phyloP scores from a whole-genome alignment of 2,329 filamentous ascomycete species.

The Arthrobotrys iridis region DNA sequence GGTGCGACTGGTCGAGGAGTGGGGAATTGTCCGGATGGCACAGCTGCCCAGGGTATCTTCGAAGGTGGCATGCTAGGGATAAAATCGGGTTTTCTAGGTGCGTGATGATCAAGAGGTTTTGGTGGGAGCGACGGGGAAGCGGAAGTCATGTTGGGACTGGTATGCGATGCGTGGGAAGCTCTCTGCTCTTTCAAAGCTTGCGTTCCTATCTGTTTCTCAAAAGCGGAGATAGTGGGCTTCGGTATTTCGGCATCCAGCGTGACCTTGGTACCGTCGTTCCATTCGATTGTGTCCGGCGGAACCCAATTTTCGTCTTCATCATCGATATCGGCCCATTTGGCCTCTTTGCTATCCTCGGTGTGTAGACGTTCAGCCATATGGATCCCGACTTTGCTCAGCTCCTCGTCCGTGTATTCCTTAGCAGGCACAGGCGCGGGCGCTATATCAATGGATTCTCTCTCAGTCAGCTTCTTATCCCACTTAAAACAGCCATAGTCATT shows the following conservation, averaged over 20 bases:
- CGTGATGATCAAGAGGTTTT: constrained; percentile 38
- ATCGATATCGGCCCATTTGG: constrained; percentile 90
- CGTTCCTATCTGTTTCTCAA: constrained; percentile 51
- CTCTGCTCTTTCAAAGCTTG: constrained; percentile 54
- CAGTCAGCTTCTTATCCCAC: background rate
- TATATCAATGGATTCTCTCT: constrained; percentile 35
- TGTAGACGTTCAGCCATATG: constrained; percentile 82
- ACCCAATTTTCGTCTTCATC: constrained; percentile 90
- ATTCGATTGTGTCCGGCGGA: constrained; percentile 79
- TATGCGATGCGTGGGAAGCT: constrained; percentile 57
- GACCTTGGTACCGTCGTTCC: constrained; percentile 87
- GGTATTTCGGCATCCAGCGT: constrained; percentile 74
- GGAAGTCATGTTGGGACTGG: constrained; percentile 54
- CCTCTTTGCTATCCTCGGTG: constrained; percentile 77
- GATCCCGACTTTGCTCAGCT: constrained; percentile 85
- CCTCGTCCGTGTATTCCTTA: constrained; percentile 81
- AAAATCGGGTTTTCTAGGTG: constrained; percentile 27
- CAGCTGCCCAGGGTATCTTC: constrained; percentile 48
- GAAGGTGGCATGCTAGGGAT: constrained; percentile 43
- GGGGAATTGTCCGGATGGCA: constrained; percentile 44
- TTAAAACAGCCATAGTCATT: background rate
- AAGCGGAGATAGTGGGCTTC: constrained; percentile 57
- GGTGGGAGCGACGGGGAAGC: constrained; percentile 1
- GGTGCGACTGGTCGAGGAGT: constrained; percentile 17
- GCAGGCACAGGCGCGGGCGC: constrained; percentile 76